Evolutionary conservation across 345 rosid genomes (phyloP).

Genomic region (Sisymbrium altissimum): DNA sequence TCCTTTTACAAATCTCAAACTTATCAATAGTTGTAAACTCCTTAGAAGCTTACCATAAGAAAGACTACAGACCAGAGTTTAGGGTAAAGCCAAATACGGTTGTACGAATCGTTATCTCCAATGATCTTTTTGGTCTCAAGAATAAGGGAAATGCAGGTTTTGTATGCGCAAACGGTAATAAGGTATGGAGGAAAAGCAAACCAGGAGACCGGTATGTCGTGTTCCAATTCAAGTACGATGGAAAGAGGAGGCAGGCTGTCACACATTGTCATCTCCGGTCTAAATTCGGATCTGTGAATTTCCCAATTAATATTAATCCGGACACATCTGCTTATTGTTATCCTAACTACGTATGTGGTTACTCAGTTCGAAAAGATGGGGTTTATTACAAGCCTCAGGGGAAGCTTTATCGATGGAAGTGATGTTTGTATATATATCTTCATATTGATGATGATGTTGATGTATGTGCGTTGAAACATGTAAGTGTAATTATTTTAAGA

Average conservation of each 20-base stretch:
- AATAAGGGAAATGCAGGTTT: conserved; percentile 30
- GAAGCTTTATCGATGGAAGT: conserved; percentile 22
- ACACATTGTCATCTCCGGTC: too few species aligned
- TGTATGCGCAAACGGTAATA: conserved; percentile 17
- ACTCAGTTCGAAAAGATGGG: conserved; percentile 25
- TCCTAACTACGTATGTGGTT: conserved; percentile 26
- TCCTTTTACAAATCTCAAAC: conserved; percentile 20
- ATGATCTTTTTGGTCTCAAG: conserved; percentile 14
- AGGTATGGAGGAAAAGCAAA: conserved; percentile 23
- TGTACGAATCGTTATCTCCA: conserved; percentile 25
- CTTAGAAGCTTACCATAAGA: background rate
- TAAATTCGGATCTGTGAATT: conserved; percentile 29
- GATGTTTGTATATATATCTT: background rate
- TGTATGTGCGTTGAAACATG: background rate
- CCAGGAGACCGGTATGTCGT: conserved; percentile 24
- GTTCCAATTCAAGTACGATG: conserved; percentile 25
- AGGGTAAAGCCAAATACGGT: background rate
- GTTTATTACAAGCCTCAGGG: conserved; percentile 20
- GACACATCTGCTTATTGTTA: conserved; percentile 25
- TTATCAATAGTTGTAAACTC: conserved; percentile 22
- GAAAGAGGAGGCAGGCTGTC: conserved; percentile 4
- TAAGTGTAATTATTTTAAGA: background rate
- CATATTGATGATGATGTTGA: background rate
- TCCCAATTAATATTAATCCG: conserved; percentile 10
- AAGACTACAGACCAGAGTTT: background rate